phyloP scores from a whole-genome alignment of 495 filamentous ascomycete genomes.

The Thozetella sp. region DNA sequence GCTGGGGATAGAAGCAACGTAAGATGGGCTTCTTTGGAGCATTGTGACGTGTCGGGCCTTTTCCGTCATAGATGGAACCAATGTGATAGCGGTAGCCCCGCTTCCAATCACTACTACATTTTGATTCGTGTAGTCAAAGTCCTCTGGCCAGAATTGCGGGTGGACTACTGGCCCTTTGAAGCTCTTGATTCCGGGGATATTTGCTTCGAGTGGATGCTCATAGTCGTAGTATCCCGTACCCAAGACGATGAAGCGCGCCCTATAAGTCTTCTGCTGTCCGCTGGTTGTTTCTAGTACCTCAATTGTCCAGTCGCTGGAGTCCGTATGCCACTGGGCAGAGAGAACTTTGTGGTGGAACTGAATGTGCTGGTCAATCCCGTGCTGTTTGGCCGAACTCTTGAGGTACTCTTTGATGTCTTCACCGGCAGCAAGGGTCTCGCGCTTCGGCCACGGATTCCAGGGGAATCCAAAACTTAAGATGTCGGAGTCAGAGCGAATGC shows the following conservation, averaged over 20 bases:
- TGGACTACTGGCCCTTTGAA: constrained; percentile 49
- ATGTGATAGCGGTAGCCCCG: constrained; percentile 47
- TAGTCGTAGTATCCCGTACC: constrained; percentile 65
- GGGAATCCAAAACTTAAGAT: constrained; percentile 62
- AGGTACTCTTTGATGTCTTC: background rate
- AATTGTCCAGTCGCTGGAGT: background rate
- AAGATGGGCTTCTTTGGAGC: background rate
- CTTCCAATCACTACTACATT: constrained; percentile 42
- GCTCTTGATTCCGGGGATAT: constrained; percentile 49
- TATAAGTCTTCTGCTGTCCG: constrained; percentile 45
- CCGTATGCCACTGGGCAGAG: background rate
- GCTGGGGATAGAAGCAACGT: background rate
- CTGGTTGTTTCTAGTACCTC: background rate
- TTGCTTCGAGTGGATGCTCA: constrained; percentile 44
- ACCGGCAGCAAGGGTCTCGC: background rate
- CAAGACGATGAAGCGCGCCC: constrained; percentile 51
- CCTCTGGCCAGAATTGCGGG: constrained; percentile 57
- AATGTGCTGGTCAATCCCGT: background rate
- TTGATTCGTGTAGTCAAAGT: constrained; percentile 45
- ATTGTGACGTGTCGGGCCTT: background rate
- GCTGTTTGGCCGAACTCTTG: background rate
- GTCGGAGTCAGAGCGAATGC: constrained; percentile 61
- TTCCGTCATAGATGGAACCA: constrained; percentile 31
- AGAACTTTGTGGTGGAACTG: background rate
- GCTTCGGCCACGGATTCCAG: constrained; percentile 15